phyloP scores from a whole-genome alignment of 345 rosid genomes.

The Populus davidiana region DNA sequence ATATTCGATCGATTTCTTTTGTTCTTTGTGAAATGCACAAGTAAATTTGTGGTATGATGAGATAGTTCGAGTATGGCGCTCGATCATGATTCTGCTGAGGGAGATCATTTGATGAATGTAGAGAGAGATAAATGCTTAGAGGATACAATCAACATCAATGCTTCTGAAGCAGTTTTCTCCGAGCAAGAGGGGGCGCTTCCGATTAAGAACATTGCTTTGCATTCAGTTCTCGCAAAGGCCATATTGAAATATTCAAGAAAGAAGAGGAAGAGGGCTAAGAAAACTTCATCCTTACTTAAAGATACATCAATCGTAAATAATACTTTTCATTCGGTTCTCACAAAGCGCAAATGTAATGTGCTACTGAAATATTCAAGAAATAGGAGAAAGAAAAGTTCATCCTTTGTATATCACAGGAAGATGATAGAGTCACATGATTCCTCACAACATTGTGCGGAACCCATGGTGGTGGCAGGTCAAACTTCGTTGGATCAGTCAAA shows the following conservation, averaged over 20 bases:
- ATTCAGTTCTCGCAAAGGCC: not conserved
- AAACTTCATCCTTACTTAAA: not conserved
- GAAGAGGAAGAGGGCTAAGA: not conserved
- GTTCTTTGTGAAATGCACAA: not conserved
- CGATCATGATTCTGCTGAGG: not conserved
- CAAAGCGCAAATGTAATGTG: slow-evolving; percentile 5
- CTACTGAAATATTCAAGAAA: not conserved
- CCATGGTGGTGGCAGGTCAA: not conserved
- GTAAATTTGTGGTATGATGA: not conserved
- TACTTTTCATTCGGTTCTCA: not conserved
- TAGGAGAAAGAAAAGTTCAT: slow-evolving; percentile 2
- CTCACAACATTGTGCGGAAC: slow-evolving; percentile 2
- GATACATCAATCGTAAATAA: not conserved
- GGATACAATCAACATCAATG: not conserved
- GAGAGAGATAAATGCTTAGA: not conserved
- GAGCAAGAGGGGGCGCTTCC: not conserved
- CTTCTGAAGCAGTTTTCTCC: not conserved
- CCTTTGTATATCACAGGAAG: slow-evolving; percentile 1
- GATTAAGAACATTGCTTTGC: not conserved
- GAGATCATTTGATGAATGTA: not conserved
- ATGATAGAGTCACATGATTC: not conserved
- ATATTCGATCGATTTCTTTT: not conserved
- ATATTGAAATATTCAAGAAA: not conserved
- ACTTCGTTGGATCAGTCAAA: slow-evolving; percentile 10
- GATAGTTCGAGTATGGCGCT: not conserved